Conservation (phyloP, 176 grass and related monocot genomes). For the Tillandsia fasciculata region DNA sequence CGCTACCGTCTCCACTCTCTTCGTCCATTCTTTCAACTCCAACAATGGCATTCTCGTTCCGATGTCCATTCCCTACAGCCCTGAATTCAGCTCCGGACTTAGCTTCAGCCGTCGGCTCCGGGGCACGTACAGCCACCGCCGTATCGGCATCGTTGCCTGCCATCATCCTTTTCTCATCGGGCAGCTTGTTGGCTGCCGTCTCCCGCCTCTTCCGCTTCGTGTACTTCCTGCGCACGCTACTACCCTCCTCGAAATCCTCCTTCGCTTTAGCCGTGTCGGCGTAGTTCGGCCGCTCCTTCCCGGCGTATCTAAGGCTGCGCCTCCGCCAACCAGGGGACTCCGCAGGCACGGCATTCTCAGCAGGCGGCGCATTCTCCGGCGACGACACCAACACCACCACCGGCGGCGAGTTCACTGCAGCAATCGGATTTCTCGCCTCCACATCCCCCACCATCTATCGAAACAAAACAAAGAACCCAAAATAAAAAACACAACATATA, state of each 20-base stretch:
- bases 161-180: background rate
- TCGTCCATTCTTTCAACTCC: conserved; percentile 1
- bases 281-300: conserved; percentile 16
- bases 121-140: background rate
- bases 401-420: background rate
- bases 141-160: conserved; percentile 11
- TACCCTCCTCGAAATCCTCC: conserved; percentile 19
- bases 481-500: background rate
- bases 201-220: conserved; percentile 21
- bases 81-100: background rate
- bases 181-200: background rate
- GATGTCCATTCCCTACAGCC: conserved; percentile 2
- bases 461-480: background rate
- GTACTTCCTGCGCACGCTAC: conserved; percentile 13
- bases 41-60: background rate
- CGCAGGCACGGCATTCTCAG: background rate
- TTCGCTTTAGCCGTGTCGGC: conserved; percentile 8
- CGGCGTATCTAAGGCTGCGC: conserved; percentile 32
- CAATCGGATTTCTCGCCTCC: background rate
- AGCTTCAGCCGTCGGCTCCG: conserved; percentile 11
- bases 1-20: conserved; percentile 13
- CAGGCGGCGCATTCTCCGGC: conserved; percentile 17
- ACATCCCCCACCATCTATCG: background rate
- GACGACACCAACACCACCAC: conserved; percentile 21
- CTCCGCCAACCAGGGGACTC: conserved; percentile 18